Evolutionary conservation across 1,139 yeast genomes (phyloP).

Genomic region (Yarrowia galli): DNA sequence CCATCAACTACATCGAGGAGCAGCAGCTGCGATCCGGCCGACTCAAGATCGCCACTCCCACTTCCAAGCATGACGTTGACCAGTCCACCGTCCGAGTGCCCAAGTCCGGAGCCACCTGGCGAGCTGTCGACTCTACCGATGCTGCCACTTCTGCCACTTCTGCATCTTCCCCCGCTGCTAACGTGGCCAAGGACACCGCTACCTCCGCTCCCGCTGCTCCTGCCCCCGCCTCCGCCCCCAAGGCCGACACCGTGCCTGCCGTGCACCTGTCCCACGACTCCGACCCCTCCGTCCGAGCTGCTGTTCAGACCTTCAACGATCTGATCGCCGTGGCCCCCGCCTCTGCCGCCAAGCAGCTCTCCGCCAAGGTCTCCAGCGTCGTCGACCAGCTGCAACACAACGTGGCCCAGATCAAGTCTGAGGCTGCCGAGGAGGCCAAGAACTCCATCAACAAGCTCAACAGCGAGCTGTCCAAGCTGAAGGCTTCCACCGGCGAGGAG

Average conservation of each 20-base stretch:
- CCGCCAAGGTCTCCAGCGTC: constrained; percentile 46
- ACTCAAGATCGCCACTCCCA: constrained; percentile 45
- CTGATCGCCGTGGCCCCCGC: constrained; percentile 61
- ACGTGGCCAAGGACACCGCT: constrained; percentile 1
- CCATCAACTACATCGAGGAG: constrained; percentile 60
- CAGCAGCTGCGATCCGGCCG: constrained; percentile 48
- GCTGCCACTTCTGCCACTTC: constrained; percentile 19
- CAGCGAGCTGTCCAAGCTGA: constrained; percentile 44
- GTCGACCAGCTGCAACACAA: constrained; percentile 47
- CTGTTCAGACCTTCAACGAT: constrained; percentile 61
- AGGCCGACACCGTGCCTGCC: constrained; percentile 42
- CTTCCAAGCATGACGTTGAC: constrained; percentile 49
- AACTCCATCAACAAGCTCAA: constrained; percentile 43
- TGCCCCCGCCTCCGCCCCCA: constrained; percentile 32
- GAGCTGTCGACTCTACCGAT: constrained; percentile 40
- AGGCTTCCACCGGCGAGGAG: constrained; percentile 46
- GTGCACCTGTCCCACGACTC: constrained; percentile 48
- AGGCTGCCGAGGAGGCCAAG: constrained; percentile 48
- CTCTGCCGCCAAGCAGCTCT: constrained; percentile 46
- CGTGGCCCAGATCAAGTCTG: constrained; percentile 44
- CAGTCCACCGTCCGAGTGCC: constrained; percentile 55
- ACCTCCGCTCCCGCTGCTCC: constrained; percentile 38
- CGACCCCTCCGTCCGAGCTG: constrained; percentile 59
- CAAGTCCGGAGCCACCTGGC: constrained; percentile 52
- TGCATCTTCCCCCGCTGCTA: constrained; percentile 17